These are phyloP conservation scores for Blastobotrys chiropterorum DNA, from an alignment of 805 yeast genomes.

Conservation along the genomic window DNA sequence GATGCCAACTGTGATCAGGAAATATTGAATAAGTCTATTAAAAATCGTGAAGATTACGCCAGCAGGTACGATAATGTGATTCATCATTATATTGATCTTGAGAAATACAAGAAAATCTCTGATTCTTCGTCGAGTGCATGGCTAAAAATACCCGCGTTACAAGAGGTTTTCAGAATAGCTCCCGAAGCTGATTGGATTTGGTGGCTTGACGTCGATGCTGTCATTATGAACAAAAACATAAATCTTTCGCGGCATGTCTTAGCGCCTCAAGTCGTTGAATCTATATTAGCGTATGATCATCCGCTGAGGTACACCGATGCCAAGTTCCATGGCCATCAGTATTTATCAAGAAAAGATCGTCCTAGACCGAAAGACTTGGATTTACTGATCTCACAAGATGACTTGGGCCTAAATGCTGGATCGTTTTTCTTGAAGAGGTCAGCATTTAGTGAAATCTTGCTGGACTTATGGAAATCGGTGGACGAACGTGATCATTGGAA, in stretches of 20 bases:
- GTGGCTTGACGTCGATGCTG: slow-evolving; percentile 34
- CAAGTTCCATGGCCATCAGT: slow-evolving; percentile 3
- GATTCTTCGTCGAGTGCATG: slow-evolving; percentile 23
- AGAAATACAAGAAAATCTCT: slow-evolving; percentile 14
- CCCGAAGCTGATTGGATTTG: slow-evolving; percentile 35
- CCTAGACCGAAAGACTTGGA: slow-evolving; percentile 20
- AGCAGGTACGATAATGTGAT: slow-evolving; percentile 28
- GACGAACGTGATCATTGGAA: slow-evolving; percentile 12
- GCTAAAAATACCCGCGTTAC: slow-evolving; percentile 31
- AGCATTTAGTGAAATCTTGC: slow-evolving; percentile 17
- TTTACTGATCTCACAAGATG: slow-evolving; percentile 26
- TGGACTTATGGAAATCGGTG: slow-evolving; percentile 24
- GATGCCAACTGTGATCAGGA: slow-evolving; percentile 1
- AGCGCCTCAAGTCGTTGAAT: slow-evolving; percentile 22
- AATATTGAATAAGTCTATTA: slow-evolving; percentile 8
- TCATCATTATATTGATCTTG: slow-evolving; percentile 25
- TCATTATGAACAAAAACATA: slow-evolving; percentile 29
- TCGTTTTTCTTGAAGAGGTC: slow-evolving; percentile 28
- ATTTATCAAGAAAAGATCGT: slow-evolving; percentile 11
- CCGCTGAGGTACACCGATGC: slow-evolving; percentile 10
- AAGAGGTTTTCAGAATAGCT: slow-evolving; percentile 25
- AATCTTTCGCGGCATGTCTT: slow-evolving; percentile 27
- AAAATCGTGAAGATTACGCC: slow-evolving; percentile 29
- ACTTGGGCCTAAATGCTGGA: slow-evolving; percentile 29
- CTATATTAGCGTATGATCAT: slow-evolving; percentile 21